Base-by-base conservation (phyloP, 164 flowering plant genomes). In the Chimonanthus salicifolius region DNA sequence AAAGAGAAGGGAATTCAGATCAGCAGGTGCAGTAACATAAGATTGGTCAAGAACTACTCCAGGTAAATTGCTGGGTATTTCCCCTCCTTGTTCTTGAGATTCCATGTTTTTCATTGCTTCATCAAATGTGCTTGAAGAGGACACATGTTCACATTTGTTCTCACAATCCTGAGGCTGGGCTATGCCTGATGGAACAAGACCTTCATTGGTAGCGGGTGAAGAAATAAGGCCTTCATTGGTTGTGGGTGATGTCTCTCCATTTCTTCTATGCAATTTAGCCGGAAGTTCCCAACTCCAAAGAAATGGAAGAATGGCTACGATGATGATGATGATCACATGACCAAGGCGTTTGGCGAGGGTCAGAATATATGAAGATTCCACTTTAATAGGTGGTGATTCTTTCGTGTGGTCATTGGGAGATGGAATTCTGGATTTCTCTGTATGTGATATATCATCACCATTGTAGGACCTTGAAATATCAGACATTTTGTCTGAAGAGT, bases 31-130 rank as follows among this genome's bases (percentile, higher is more conserved):
- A 71, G 82, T 84, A 50, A 75, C 75, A 81, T 90, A 95, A 66
- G 83, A 68, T 62, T 91, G 92, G 76, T 92, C 98, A 0, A 92
- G 86, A 72, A 90, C 82, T 71, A 97, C 98, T 76, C 91, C 92
- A 0, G 96, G 82, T 77, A 94, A 87, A 81, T 84, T 87, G 79
- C 78, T 77, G 0, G 97, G 97, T 63, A 78, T 70, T 72, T 88
- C 97, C 77, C 70, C 79, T 74, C 76, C 93, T 76, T 85, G 84
- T 70, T 92, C 93, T 78, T 68, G 84, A 16, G 82, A 78, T 75
- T 86, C 87, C 84, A 95, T 64, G 50, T 3, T 75, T 74, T 74
- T 85, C 82, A 95, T 77, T 51, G 76, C 51, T 72, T 91, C 98
- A 67, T 87, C 97, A 84, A 95, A 91, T 50, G 76, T 83, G 43